A percentile compares a stretch with the other conserved stretches of the same genome.
phyloP scores from a whole-genome alignment of 2,329 filamentous ascomycete species.

The Aspergillus fischeri region DNA sequence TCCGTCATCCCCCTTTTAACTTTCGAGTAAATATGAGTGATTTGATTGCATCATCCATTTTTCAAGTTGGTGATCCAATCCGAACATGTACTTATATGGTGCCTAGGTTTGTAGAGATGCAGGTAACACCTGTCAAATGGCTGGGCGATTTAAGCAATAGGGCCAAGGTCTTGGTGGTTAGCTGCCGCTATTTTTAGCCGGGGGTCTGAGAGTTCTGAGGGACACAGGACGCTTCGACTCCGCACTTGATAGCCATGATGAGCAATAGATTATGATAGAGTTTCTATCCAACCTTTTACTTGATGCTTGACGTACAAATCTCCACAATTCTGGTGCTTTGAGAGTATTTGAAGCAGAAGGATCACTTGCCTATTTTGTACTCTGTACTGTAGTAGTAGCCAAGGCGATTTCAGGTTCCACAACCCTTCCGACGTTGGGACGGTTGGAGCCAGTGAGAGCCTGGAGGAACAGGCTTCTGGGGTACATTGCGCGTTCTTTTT shows the following conservation, averaged over 20 bases:
- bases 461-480: background rate
- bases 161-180: background rate
- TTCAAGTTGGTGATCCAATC: background rate
- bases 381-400: too few relatives aligned
- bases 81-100: background rate
- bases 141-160: background rate
- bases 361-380: background rate
- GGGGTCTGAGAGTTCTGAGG: background rate
- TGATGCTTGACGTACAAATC: background rate
- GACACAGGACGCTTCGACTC: background rate
- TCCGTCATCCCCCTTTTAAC: background rate
- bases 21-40: too few relatives aligned
- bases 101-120: too few relatives aligned
- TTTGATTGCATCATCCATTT: background rate
- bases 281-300: background rate
- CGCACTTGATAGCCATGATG: background rate
- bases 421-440: background rate
- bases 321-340: background rate
- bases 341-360: background rate
- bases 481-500: background rate
- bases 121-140: background rate
- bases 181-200: background rate
- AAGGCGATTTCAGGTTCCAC: background rate
- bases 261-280: background rate
- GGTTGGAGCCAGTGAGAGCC: background rate